Evolutionary conservation across 2,329 filamentous ascomycete species (phyloP), one percentile per base, ranked within the genome.

Genomic region (Diplodia seriata): DNA sequence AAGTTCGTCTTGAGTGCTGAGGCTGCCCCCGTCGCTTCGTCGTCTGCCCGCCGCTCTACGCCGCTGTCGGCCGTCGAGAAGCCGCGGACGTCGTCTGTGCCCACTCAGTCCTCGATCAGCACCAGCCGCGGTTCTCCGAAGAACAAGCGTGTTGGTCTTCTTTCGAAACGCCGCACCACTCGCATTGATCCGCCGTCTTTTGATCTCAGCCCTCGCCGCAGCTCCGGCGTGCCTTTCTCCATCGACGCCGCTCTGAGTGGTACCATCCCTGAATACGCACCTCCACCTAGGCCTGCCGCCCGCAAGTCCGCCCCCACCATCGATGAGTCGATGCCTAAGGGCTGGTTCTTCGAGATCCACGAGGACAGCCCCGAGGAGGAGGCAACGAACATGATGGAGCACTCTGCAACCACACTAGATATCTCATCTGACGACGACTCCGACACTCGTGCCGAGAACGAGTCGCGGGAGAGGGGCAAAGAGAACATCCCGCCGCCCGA

Each of bases 261-360:
- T 61, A 93, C 91, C 33, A 87, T 94, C 66, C 82, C 90, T 6
- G 84, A 84, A 70, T 90, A 90, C 77, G 68, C 74, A 14, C 67
- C 74, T 68, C 72, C 76, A 29, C 70, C 71, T n/a, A 72, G 76
- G 15, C 71, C 76, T 2, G 69, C 75, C 6, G 69, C 76, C 50
- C 71, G 76, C 65, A 75, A 75, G n/a, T 71, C 77, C 68, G 56
- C 54, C 75, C 86, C 43, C 70, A 83, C 85, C 65, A 78, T 85
- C 73, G 87, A 90, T 75, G 85, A 87, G 40, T 85, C 85, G 68
- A 81, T 83, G 80, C 81, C 84, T 26, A 85, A 84, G 68, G 76
- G 78, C 69, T 97, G 93, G 94, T 91, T 91, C 82, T 98, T 99
- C 76, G 91, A 94, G 69, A 98, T 99, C 74, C 90, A 97, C 76